These are phyloP conservation scores for Fusarium keratoplasticum DNA, from an alignment of 2,329 filamentous ascomycete species.

Conservation along the genomic window DNA sequence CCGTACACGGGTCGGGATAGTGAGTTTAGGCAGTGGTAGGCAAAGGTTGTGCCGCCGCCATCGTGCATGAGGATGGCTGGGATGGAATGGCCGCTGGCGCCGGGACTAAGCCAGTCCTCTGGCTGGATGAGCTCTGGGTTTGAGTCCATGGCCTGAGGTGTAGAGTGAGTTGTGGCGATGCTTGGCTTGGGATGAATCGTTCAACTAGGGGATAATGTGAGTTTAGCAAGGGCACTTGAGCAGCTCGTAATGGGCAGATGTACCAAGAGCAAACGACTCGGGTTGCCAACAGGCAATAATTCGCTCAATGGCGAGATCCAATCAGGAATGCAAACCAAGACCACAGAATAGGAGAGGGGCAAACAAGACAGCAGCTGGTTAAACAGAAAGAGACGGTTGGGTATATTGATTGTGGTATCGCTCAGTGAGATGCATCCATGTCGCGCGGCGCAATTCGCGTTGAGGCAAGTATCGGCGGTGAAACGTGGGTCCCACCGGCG, in stretches of 20 bases:
- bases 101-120: conserved; percentile 45
- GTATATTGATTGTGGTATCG: background rate
- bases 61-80: conserved; percentile 70
- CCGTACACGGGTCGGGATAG: conserved; percentile 64
- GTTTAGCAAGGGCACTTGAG: background rate
- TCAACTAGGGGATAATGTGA: background rate
- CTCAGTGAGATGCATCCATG: background rate
- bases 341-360: background rate
- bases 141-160: conserved; percentile 29
- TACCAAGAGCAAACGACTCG: conserved; percentile 8
- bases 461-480: conserved; percentile 14
- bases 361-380: background rate
- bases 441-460: background rate
- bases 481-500: conserved; percentile 15
- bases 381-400: background rate
- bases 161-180: background rate
- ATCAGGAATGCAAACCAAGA: background rate
- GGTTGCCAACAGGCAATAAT: conserved; percentile 22
- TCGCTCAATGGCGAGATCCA: conserved; percentile 22
- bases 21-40: conserved; percentile 65
- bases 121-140: conserved; percentile 51
- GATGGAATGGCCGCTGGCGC: conserved; percentile 40
- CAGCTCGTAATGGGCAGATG: background rate
- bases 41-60: conserved; percentile 70
- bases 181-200: background rate